Evolutionary conservation across 768 basidiomycete species (phyloP).

Genomic region (Podaxis sp.): DNA sequence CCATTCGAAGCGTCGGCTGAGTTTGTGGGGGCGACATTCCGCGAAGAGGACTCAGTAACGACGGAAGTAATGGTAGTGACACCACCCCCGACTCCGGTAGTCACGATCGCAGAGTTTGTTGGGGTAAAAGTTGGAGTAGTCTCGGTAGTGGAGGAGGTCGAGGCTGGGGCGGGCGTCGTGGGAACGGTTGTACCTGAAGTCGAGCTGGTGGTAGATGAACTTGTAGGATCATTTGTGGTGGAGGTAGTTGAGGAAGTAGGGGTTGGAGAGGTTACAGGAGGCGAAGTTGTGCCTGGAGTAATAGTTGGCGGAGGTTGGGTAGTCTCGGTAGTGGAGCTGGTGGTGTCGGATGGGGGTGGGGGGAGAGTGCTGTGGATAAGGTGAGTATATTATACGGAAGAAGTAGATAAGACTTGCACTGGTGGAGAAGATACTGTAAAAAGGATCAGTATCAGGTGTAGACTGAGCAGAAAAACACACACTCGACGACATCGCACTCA

Average conservation of each 20-base stretch:
- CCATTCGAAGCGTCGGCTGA: neutral
- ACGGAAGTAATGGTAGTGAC: slow-evolving; percentile 23
- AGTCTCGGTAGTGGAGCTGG: neutral
- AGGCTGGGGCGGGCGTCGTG: slow-evolving; percentile 9
- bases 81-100: neutral
- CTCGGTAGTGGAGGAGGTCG: slow-evolving; percentile 14
- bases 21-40: slow-evolving; percentile 4
- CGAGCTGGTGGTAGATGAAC: neutral
- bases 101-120: slow-evolving; percentile 2
- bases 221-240: neutral
- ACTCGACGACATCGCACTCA: slow-evolving; percentile 1
- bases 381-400: neutral
- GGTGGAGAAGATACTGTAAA: neutral
- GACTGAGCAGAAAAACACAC: neutral
- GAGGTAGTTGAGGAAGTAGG: neutral
- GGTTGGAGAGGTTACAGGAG: neutral
- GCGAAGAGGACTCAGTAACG: slow-evolving; percentile 12
- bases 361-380: neutral
- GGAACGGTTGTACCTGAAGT: slow-evolving; percentile 11
- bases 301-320: neutral
- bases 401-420: neutral
- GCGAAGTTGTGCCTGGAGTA: neutral
- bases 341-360: neutral
- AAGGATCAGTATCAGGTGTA: neutral
- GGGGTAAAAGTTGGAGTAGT: slow-evolving; percentile 14